Conservation (phyloP, 2,329 filamentous ascomycete species). For the Zymoseptoria pseudotritici region DNA sequence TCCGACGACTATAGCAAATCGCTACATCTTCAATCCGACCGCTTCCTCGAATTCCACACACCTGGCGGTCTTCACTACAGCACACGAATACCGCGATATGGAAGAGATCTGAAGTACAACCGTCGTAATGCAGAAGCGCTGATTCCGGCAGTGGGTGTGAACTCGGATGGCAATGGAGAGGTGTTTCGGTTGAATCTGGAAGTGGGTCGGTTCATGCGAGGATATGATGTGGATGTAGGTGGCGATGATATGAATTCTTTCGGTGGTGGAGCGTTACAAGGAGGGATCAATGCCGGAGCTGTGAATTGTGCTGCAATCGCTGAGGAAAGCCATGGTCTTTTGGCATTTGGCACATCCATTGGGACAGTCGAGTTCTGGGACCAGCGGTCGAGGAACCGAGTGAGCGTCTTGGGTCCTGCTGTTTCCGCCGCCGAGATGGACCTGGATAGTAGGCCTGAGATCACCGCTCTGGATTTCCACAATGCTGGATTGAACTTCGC, state of each 20-base stretch:
- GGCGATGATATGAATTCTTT: constrained; percentile 63
- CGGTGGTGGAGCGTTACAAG: constrained; percentile 71
- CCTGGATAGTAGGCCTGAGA: constrained; percentile 46
- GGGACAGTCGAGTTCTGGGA: constrained; percentile 99
- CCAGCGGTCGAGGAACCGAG: constrained; percentile 70
- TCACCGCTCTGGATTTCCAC: constrained; percentile 83
- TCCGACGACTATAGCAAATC: constrained; percentile 91
- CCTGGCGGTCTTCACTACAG: constrained; percentile 80
- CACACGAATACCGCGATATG: constrained; percentile 85
- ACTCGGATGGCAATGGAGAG: constrained; percentile 77
- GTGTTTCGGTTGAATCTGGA: constrained; percentile 91
- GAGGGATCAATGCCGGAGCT: constrained; percentile 73
- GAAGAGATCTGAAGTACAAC: constrained; percentile 82
- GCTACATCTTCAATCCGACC: constrained; percentile 84
- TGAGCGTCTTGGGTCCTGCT: constrained; percentile 60
- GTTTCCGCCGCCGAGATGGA: constrained; percentile 10
- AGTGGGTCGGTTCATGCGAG: constrained; percentile 85
- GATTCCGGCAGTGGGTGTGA: constrained; percentile 79
- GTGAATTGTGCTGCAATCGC: constrained; percentile 85
- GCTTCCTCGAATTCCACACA: constrained; percentile 88
- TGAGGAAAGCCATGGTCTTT: constrained; percentile 78
- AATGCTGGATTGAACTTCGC: constrained; percentile 76
- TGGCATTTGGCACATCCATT: constrained; percentile 87
- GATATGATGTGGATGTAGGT: constrained; percentile 85
- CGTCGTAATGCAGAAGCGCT: constrained; percentile 74